These are phyloP conservation scores for Neoboletus magnificus DNA, from an alignment of 768 basidiomycete species.

Conservation along the genomic window DNA sequence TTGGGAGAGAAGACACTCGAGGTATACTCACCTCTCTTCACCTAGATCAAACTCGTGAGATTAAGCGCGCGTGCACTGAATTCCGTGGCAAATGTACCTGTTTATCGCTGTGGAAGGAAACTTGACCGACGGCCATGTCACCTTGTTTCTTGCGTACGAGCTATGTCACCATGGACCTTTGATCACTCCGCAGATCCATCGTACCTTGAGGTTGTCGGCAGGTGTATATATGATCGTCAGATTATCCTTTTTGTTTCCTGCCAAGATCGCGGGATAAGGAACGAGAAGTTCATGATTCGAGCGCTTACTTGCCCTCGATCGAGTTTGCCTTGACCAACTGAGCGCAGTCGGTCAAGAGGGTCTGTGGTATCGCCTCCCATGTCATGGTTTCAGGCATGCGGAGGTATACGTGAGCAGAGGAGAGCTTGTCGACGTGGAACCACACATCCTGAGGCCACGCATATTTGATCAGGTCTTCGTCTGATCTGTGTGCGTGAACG, in stretches of 20 bases:
- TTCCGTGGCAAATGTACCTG: conserved; percentile 42
- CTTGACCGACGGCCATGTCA: conserved; percentile 96
- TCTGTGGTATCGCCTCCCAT: conserved; percentile 86
- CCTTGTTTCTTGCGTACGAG: conserved; percentile 75
- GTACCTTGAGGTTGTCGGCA: conserved; percentile 85
- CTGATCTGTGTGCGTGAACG: conserved; percentile 42
- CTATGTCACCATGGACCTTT: not conserved
- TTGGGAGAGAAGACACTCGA: not conserved
- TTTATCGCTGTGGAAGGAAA: conserved; percentile 92
- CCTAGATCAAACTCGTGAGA: conserved; percentile 40
- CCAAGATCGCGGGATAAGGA: not conserved
- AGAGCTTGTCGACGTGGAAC: conserved; percentile 99
- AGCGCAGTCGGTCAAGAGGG: conserved; percentile 78
- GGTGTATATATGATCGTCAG: conserved; percentile 94
- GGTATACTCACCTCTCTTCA: conserved; percentile 63
- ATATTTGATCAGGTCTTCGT: conserved; percentile 93
- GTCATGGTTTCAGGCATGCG: conserved; percentile 76
- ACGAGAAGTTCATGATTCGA: not conserved
- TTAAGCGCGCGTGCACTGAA: not conserved
- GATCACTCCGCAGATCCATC: conserved; percentile 7
- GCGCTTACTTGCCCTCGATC: conserved; percentile 63
- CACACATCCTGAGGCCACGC: conserved; percentile 86
- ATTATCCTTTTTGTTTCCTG: conserved; percentile 96
- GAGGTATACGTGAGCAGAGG: conserved; percentile 96
- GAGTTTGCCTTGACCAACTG: conserved; percentile 98